These are phyloP conservation scores for Nicotiana noctiflora DNA, from an alignment of 257 asterid species.

Conservation along the genomic window DNA sequence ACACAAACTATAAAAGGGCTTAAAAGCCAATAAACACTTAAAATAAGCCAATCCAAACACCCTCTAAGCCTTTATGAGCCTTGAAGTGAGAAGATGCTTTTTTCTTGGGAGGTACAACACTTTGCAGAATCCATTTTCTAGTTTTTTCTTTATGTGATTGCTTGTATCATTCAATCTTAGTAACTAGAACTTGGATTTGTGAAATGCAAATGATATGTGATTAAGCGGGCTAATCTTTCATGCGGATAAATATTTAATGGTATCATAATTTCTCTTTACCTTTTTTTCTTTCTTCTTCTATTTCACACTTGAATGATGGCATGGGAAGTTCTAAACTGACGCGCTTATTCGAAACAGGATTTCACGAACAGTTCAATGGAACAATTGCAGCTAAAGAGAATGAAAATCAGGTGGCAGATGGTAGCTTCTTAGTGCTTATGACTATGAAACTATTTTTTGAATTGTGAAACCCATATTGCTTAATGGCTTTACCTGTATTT, in stretches of 20 bases:
- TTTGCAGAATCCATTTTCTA: neutral
- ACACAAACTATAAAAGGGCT: no score
- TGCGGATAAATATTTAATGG: neutral
- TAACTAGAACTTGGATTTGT: neutral
- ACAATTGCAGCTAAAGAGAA: constrained; percentile 38
- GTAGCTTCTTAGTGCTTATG: constrained; percentile 43
- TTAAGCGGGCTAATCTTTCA: neutral
- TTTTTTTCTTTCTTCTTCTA: constrained; percentile 3
- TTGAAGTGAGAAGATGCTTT: neutral
- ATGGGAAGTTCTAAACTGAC: constrained; percentile 18
- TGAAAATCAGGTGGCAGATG: constrained; percentile 71
- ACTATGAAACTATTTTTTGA: constrained; percentile 16
- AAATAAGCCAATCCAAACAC: no score
- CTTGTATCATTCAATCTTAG: neutral
- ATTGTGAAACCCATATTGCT: constrained; percentile 16
- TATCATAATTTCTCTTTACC: neutral
- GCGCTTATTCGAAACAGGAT: constrained; percentile 33
- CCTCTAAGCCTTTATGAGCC: neutral
- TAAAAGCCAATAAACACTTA: no score
- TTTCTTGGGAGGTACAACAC: neutral
- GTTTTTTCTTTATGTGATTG: neutral
- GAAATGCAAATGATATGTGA: neutral
- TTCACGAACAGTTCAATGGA: constrained; percentile 40
- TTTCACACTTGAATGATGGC: constrained; percentile 18
- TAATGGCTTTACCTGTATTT: neutral